Conservation (phyloP, 352 stramenopile genomes). For the Stephanocyclus meneghinianus region DNA sequence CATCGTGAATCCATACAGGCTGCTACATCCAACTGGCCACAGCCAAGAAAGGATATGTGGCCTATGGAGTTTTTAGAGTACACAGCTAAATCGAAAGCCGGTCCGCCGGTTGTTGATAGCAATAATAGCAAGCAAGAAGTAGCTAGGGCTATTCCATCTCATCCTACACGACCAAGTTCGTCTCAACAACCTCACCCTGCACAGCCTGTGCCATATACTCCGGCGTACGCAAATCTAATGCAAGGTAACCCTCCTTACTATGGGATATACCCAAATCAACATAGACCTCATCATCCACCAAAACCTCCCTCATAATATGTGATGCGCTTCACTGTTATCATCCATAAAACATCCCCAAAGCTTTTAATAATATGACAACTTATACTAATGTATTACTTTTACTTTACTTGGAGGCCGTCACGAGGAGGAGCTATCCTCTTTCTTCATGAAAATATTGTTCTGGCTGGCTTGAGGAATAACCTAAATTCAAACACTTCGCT, state of each 20-base stretch:
- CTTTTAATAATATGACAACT: too few species aligned
- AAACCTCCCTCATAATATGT: neutral
- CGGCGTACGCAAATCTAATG: neutral
- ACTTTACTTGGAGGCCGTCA: too few species aligned
- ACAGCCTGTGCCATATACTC: neutral
- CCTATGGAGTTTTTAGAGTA: constrained; percentile 76
- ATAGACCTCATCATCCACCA: neutral
- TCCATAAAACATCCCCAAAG: neutral
- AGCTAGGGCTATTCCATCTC: neutral
- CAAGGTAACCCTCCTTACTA: neutral
- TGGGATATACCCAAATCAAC: neutral
- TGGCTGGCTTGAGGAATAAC: too few species aligned
- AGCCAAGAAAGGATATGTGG: constrained; percentile 73
- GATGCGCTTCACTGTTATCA: neutral
- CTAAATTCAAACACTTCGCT: too few species aligned
- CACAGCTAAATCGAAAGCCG: constrained; percentile 54
- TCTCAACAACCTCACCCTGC: neutral
- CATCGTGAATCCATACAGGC: constrained; percentile 72
- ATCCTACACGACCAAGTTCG: neutral
- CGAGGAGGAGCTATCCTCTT: too few species aligned
- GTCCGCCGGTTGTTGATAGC: neutral
- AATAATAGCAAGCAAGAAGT: neutral
- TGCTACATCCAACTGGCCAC: constrained; percentile 36
- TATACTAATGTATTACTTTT: too few species aligned
- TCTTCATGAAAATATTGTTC: too few species aligned